A percentile compares a stretch with the other conserved stretches of the same genome.
Conservation (phyloP, 2,329 filamentous ascomycete species). For the Trichoderma endophyticum region DNA sequence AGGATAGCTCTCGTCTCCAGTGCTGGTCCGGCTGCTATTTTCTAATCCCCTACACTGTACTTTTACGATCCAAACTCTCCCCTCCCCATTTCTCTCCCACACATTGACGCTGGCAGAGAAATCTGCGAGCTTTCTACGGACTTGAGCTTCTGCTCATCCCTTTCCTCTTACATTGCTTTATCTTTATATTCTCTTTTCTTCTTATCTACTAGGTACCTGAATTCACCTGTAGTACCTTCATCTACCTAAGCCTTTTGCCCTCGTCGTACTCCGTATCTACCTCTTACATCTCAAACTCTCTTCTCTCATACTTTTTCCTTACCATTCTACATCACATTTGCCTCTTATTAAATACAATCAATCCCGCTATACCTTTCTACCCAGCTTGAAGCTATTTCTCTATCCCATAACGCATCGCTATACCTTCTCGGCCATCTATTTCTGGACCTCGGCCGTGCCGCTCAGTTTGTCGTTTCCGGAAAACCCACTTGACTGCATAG, state of each 20-base stretch:
- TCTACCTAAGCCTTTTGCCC: background rate
- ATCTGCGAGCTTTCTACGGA: background rate
- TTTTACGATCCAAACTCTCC: conserved; percentile 10
- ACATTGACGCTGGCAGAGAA: conserved; percentile 9
- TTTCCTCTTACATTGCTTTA: background rate
- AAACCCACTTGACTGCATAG: conserved; percentile 4
- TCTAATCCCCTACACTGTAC: conserved; percentile 2
- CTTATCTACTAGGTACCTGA: background rate
- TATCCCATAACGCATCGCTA: conserved; percentile 4
- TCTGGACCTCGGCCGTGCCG: conserved; percentile 1
- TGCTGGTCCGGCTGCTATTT: background rate
- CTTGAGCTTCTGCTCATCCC: background rate
- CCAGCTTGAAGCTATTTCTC: background rate
- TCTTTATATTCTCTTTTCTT: background rate
- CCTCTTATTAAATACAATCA: background rate
- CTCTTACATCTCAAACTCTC: background rate
- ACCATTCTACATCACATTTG: background rate
- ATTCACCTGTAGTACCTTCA: background rate
- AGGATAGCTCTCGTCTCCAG: background rate
- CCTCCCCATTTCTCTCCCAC: conserved; percentile 15
- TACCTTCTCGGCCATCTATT: background rate
- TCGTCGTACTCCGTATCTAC: background rate
- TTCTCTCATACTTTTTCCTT: background rate
- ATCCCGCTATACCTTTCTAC: background rate
- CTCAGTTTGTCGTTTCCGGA: background rate